These are phyloP conservation scores for Termitomyces sp. DNA, from an alignment of 768 basidiomycete species.

Conservation along the genomic window DNA sequence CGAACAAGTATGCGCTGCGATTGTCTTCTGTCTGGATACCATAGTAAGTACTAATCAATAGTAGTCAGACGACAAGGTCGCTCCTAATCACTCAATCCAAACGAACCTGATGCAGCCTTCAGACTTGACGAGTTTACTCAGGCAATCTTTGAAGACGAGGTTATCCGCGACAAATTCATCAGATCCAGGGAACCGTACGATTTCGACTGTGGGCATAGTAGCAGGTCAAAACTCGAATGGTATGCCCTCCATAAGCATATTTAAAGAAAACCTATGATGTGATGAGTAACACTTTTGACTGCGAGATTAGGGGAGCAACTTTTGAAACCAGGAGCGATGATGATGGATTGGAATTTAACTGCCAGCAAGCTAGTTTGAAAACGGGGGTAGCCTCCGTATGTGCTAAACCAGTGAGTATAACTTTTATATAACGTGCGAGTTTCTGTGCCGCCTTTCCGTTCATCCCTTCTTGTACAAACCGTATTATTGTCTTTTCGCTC, in stretches of 20 bases:
- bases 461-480: too few relatives aligned
- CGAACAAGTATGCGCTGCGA: conserved; percentile 7
- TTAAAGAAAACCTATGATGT: neutral
- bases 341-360: too few relatives aligned
- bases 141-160: conserved; percentile 5
- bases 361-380: too few relatives aligned
- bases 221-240: neutral
- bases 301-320: too few relatives aligned
- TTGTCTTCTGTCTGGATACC: conserved; percentile 11
- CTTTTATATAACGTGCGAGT: too few relatives aligned
- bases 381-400: too few relatives aligned
- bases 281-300: neutral
- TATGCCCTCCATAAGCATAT: neutral
- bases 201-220: conserved; percentile 10
- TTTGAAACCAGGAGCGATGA: too few relatives aligned
- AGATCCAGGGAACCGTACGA: conserved; percentile 10
- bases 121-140: conserved; percentile 3
- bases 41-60: conserved; percentile 6
- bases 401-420: too few relatives aligned
- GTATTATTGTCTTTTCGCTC: too few relatives aligned
- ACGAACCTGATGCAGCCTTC: conserved; percentile 11
- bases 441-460: too few relatives aligned
- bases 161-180: conserved; percentile 5
- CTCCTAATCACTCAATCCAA: neutral
- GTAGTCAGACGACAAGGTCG: neutral